Conservation (phyloP, 2,329 filamentous ascomycete species). For the Aspergillus proliferans region DNA sequence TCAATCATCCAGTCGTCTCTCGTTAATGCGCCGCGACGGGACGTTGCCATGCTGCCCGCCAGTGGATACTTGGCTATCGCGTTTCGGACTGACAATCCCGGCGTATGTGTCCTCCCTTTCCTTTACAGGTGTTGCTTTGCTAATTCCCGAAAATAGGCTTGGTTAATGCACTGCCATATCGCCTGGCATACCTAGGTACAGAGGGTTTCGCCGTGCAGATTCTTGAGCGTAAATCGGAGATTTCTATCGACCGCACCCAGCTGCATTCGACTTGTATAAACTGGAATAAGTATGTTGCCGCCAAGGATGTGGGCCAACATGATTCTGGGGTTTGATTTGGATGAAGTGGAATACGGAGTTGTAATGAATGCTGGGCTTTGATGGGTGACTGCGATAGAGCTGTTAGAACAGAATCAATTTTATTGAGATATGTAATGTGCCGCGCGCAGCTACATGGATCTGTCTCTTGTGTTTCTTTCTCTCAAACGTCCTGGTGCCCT, state of each 20-base stretch:
- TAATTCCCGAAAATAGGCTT: slow-evolving; percentile 6
- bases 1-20: slow-evolving; percentile 8
- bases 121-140: too few relatives aligned
- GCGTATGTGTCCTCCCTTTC: slow-evolving; percentile 10
- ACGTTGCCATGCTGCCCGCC: slow-evolving; percentile 42
- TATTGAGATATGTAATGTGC: too few relatives aligned
- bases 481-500: too few relatives aligned
- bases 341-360: too few relatives aligned
- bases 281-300: slow-evolving; percentile 10
- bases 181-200: slow-evolving; percentile 23
- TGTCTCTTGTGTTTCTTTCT: too few relatives aligned
- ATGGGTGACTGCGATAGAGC: too few relatives aligned
- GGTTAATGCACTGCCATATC: slow-evolving; percentile 33
- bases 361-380: too few relatives aligned
- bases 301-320: neutral
- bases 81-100: slow-evolving; percentile 49
- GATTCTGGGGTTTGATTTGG: slow-evolving; percentile 1
- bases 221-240: slow-evolving; percentile 23
- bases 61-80: slow-evolving; percentile 46
- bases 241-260: slow-evolving; percentile 13
- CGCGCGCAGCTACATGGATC: too few relatives aligned
- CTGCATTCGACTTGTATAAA: slow-evolving; percentile 11
- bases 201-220: slow-evolving; percentile 29
- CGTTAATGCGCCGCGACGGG: slow-evolving; percentile 44
- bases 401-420: too few relatives aligned